Percentiles rank a stretch among this genome's conserved stretches.
Evolutionary conservation across 129 eudicot species (phyloP).

Genomic region (sunflower (Helianthus annuus)): DNA sequence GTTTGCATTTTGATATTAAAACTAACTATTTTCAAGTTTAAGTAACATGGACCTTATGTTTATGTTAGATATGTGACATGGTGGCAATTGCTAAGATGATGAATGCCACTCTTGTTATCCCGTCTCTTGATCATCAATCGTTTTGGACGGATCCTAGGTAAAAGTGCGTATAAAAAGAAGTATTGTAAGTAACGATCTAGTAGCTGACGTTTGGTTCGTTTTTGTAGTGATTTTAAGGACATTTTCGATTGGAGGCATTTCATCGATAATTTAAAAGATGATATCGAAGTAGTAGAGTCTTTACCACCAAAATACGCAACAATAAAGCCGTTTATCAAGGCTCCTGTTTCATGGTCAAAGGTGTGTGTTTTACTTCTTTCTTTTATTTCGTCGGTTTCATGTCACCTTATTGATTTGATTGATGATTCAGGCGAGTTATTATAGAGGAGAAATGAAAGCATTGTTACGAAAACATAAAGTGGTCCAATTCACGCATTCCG

Average conservation of each 20-base stretch:
- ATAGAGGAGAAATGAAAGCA: conserved; percentile 60
- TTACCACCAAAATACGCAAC: conserved; percentile 57
- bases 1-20: conserved; percentile 10
- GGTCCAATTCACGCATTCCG: conserved; percentile 73
- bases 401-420: not conserved
- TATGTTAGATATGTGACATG: conserved; percentile 87
- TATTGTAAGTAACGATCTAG: not conserved
- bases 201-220: not conserved
- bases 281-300: conserved; percentile 77
- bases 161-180: no score
- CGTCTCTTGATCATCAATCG: conserved; percentile 89
- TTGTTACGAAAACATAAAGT: conserved; percentile 73
- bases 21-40: not conserved
- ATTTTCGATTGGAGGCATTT: conserved; percentile 89
- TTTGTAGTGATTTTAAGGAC: conserved; percentile 83
- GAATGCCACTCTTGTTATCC: conserved; percentile 98
- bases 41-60: not conserved
- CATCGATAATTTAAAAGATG: conserved; percentile 65
- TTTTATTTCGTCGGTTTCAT: not conserved
- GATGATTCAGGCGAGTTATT: conserved; percentile 55
- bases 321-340: conserved; percentile 54
- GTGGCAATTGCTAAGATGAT: conserved; percentile 85
- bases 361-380: conserved; percentile 27
- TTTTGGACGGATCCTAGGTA: conserved; percentile 99
- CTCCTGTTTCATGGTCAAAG: conserved; percentile 97